These are phyloP conservation scores for Pseudozyma sp. DNA, from an alignment of 1,284 basidiomycete genomes.

Conservation along the genomic window DNA sequence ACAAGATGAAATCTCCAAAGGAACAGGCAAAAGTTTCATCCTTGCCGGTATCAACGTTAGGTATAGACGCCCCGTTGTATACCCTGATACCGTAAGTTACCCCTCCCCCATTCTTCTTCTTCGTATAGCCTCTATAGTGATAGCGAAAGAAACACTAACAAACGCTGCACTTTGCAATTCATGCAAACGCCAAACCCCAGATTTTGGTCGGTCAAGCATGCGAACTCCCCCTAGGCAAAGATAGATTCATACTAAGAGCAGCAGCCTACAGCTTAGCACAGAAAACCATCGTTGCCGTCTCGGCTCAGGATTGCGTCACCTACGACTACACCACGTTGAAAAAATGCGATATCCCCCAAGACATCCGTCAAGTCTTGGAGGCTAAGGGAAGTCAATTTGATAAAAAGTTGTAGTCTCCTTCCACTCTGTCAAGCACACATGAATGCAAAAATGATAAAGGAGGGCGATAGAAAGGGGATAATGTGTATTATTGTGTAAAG, in stretches of 20 bases:
- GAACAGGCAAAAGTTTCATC: constrained; percentile 56
- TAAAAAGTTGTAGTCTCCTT: constrained; percentile 24
- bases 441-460: background rate
- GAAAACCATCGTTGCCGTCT: constrained; percentile 51
- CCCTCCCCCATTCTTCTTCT: background rate
- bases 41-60: constrained; percentile 57
- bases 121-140: background rate
- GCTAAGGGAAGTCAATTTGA: constrained; percentile 23
- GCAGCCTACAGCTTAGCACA: constrained; percentile 51
- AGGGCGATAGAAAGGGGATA: background rate
- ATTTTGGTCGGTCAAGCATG: constrained; percentile 53
- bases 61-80: constrained; percentile 57
- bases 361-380: constrained; percentile 37
- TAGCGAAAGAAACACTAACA: background rate
- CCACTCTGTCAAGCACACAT: background rate
- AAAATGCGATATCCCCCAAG: constrained; percentile 56
- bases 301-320: constrained; percentile 51
- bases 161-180: background rate
- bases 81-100: constrained; percentile 48
- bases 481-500: too few relatives aligned
- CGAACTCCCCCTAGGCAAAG: constrained; percentile 41
- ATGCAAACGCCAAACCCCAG: too few relatives aligned
- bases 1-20: constrained; percentile 41
- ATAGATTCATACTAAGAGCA: constrained; percentile 47
- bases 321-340: constrained; percentile 56